phyloP scores from a whole-genome alignment of 805 yeast species.

The Pichia occidentalis region DNA sequence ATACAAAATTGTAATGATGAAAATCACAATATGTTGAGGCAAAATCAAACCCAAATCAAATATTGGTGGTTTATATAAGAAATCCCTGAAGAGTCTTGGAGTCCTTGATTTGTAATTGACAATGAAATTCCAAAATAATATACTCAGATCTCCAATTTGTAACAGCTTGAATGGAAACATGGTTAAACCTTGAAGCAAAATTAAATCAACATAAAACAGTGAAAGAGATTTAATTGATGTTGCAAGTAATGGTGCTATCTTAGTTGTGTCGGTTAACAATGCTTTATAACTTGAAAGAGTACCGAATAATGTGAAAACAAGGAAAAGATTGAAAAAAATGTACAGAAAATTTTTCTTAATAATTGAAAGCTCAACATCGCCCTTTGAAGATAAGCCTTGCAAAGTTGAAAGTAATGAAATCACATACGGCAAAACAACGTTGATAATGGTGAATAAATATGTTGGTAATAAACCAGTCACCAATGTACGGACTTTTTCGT shows the following conservation, averaged over 20 bases:
- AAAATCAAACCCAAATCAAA: conserved; percentile 56
- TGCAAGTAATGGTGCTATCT: conserved; percentile 50
- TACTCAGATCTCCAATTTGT: conserved; percentile 48
- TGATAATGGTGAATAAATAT: conserved; percentile 48
- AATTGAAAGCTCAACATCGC: conserved; percentile 53
- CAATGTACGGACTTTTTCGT: conserved; percentile 45
- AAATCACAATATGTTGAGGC: conserved; percentile 56
- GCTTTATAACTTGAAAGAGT: conserved; percentile 56
- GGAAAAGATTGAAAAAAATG: conserved; percentile 53
- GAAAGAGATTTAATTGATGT: conserved; percentile 45
- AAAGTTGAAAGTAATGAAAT: conserved; percentile 42
- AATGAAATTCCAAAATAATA: conserved; percentile 38
- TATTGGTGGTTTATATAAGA: conserved; percentile 50
- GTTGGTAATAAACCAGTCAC: conserved; percentile 62
- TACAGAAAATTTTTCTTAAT: conserved; percentile 53
- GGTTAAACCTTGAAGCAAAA: conserved; percentile 63
- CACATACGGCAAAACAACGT: conserved; percentile 47
- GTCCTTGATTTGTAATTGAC: conserved; percentile 34
- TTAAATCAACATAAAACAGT: conserved; percentile 51
- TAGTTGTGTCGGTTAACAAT: conserved; percentile 50
- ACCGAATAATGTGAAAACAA: conserved; percentile 57
- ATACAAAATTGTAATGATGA: conserved; percentile 52
- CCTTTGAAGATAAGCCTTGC: conserved; percentile 51
- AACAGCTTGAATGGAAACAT: conserved; percentile 54
- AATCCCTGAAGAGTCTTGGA: conserved; percentile 45